phyloP scores from a whole-genome alignment of 2,329 filamentous ascomycete species.

The Botrytis cinerea region DNA sequence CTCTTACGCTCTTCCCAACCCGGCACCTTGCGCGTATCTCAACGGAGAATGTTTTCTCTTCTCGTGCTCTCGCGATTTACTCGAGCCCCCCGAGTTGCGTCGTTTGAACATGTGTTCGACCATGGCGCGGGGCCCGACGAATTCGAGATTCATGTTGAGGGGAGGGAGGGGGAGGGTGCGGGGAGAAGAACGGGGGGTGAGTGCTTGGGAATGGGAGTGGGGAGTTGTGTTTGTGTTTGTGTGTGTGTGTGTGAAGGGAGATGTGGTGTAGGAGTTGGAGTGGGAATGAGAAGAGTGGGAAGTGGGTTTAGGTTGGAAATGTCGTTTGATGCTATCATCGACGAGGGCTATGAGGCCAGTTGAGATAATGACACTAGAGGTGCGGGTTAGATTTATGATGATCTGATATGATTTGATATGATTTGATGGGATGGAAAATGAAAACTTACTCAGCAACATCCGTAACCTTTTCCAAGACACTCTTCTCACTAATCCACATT shows the following conservation, averaged over 20 bases:
- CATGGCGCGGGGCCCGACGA: slow-evolving; percentile 61
- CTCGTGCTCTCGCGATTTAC: slow-evolving; percentile 29
- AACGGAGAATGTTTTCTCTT: slow-evolving; percentile 30
- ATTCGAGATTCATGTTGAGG: slow-evolving; percentile 56
- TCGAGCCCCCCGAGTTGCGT: slow-evolving; percentile 39
- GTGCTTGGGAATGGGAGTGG: slow-evolving; percentile 44
- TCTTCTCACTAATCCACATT: slow-evolving; percentile 82
- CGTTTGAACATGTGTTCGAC: slow-evolving; percentile 66
- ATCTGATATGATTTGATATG: background rate
- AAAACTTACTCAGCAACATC: slow-evolving; percentile 83
- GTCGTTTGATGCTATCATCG: slow-evolving; percentile 80
- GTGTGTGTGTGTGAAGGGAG: slow-evolving; percentile 56
- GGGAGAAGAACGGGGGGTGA: slow-evolving; percentile 29
- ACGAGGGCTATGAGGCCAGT: slow-evolving; percentile 88
- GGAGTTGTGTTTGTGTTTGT: slow-evolving; percentile 76
- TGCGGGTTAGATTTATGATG: slow-evolving; percentile 1
- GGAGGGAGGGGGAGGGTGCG: slow-evolving; percentile 51
- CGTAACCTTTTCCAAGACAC: slow-evolving; percentile 64
- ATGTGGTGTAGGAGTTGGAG: slow-evolving; percentile 52
- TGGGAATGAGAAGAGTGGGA: slow-evolving; percentile 55
- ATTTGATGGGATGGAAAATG: background rate
- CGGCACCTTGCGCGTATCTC: slow-evolving; percentile 25
- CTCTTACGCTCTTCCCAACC: slow-evolving; percentile 4
- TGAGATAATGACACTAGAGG: slow-evolving; percentile 74
- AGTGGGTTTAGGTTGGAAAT: slow-evolving; percentile 44